phyloP scores from a whole-genome alignment of 495 filamentous ascomycete species.

The Choiromyces venosus region DNA sequence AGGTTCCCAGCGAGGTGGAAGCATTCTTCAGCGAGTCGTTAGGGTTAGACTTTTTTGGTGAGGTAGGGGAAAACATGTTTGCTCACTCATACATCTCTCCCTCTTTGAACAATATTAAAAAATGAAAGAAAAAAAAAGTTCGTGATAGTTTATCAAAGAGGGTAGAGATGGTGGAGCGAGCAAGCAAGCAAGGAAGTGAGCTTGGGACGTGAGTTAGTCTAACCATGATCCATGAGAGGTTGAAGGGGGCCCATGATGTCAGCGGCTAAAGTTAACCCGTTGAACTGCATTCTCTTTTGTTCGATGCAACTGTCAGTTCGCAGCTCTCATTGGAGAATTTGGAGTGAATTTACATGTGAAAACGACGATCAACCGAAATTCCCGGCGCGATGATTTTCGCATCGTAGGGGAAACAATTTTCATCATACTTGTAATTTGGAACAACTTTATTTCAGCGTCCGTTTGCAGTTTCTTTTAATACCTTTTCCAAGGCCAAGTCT shows the following conservation, averaged over 20 bases:
- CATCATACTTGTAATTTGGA: background rate
- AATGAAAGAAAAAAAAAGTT: background rate
- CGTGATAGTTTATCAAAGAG: background rate
- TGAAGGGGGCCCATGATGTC: slow-evolving; percentile 22
- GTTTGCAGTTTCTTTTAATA: background rate
- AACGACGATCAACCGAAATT: background rate
- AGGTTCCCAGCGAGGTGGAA: slow-evolving; percentile 24
- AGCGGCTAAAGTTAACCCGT: slow-evolving; percentile 23
- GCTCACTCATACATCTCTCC: background rate
- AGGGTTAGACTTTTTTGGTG: slow-evolving; percentile 3
- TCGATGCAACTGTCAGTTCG: background rate
- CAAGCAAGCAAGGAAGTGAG: background rate
- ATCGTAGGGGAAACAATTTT: no score
- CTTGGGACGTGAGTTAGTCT: background rate
- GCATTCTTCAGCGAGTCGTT: slow-evolving; percentile 11
- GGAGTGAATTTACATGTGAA: background rate
- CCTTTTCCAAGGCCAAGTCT: background rate
- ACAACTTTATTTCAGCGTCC: background rate
- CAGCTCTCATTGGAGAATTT: no score
- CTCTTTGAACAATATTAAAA: no score
- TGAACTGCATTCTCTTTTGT: slow-evolving; percentile 16
- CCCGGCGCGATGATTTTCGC: background rate
- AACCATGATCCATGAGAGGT: background rate
- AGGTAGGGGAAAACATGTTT: slow-evolving; percentile 20
- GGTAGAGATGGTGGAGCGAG: no score